These are phyloP conservation scores for Podospora pseudopauciseta DNA, from an alignment of 495 filamentous ascomycete species.

Conservation along the genomic window DNA sequence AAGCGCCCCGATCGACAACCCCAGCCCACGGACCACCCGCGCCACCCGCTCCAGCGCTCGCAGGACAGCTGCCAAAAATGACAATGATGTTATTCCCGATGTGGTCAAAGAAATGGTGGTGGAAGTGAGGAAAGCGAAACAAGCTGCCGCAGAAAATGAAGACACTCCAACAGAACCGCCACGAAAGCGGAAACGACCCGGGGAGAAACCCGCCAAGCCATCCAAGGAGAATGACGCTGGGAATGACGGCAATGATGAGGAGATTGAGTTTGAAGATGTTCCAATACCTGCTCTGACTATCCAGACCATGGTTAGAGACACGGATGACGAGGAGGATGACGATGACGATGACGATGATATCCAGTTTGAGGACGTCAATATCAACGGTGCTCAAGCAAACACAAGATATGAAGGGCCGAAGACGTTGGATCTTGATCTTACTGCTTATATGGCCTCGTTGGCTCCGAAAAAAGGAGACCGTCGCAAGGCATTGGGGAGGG, in stretches of 20 bases:
- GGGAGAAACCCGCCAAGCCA: conserved; percentile 31
- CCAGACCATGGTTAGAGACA: conserved; percentile 28
- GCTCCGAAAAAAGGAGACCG: conserved; percentile 35
- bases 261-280: conserved; percentile 40
- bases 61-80: not conserved
- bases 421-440: conserved; percentile 57
- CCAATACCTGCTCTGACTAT: conserved; percentile 26
- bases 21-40: not conserved
- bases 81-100: conserved; percentile 12
- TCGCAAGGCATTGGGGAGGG: conserved; percentile 61
- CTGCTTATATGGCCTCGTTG: conserved; percentile 40
- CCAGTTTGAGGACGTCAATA: conserved; percentile 37
- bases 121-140: conserved; percentile 1
- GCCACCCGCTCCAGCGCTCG: not conserved
- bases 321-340: conserved; percentile 37
- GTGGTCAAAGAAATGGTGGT: conserved; percentile 18
- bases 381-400: conserved; percentile 22
- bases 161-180: conserved; percentile 30
- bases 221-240: conserved; percentile 17
- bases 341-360: conserved; percentile 33
- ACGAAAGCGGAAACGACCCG: conserved; percentile 40
- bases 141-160: not conserved
- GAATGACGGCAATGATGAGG: conserved; percentile 34
- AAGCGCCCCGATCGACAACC: not conserved
- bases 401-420: conserved; percentile 38